Conservation (phyloP, 176 grass and related monocot genomes). For the Pontederia paniculata region DNA sequence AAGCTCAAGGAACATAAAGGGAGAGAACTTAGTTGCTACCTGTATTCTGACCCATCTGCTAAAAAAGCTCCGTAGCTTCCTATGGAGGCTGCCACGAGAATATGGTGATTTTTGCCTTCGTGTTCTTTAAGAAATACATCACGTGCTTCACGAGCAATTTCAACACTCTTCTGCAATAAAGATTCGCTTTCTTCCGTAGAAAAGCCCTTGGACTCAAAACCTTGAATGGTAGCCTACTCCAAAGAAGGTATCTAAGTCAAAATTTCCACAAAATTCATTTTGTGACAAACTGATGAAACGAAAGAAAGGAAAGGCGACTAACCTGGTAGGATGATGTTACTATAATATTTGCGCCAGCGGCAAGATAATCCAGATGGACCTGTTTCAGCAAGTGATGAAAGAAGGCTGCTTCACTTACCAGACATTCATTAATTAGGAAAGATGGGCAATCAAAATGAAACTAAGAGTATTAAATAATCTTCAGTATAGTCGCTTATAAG, state of each 20-base stretch:
- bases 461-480: no score
- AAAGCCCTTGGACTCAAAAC: constrained; percentile 70
- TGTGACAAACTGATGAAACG: neutral
- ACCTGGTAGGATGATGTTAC: constrained; percentile 97
- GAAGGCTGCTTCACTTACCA: neutral
- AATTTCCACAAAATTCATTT: neutral
- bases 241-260: constrained; percentile 5
- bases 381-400: constrained; percentile 19
- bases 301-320: neutral
- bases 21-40: constrained; percentile 25
- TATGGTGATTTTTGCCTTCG: constrained; percentile 21
- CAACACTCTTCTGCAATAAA: constrained; percentile 61
- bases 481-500: no score
- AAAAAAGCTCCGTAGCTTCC: constrained; percentile 97
- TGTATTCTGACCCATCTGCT: constrained; percentile 96
- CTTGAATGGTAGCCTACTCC: constrained; percentile 75
- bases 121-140: constrained; percentile 46
- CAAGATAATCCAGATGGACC: constrained; percentile 92
- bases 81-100: constrained; percentile 78
- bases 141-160: constrained; percentile 70
- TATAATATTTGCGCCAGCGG: constrained; percentile 78
- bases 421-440: neutral
- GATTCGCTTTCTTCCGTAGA: constrained; percentile 53
- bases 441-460: neutral
- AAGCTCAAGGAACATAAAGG: neutral